Percentiles rank a stretch among this genome's conserved stretches.
Evolutionary conservation across 805 yeast species (phyloP).

Genomic region (Kuraishia cidri): DNA sequence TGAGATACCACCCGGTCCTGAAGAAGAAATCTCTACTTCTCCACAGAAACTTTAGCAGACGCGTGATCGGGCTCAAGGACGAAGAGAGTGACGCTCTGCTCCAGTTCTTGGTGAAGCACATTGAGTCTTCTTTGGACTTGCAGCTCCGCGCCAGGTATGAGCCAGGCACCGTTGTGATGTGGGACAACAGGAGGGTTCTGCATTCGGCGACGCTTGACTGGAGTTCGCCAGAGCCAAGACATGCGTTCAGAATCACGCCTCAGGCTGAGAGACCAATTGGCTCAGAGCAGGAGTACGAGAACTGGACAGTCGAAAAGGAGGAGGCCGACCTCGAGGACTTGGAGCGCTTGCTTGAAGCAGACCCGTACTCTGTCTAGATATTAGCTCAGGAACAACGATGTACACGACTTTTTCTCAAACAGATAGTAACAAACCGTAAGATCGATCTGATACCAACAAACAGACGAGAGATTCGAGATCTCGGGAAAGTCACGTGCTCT

Average conservation of each 20-base stretch:
- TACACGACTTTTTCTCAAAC: too few relatives aligned
- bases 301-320: conserved; percentile 21
- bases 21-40: conserved; percentile 47
- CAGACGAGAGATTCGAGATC: too few relatives aligned
- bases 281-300: conserved; percentile 17
- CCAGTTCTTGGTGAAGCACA: conserved; percentile 43
- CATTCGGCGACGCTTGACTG: conserved; percentile 70
- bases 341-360: conserved; percentile 1
- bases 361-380: too few relatives aligned
- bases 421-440: too few relatives aligned
- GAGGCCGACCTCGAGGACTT: conserved; percentile 3
- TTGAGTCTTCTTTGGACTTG: conserved; percentile 45
- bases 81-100: conserved; percentile 62
- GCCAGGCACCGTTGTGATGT: conserved; percentile 58
- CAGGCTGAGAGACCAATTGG: conserved; percentile 59
- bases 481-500: too few relatives aligned
- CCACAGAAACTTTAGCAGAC: conserved; percentile 55
- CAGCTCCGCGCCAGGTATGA: conserved; percentile 69
- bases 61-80: conserved; percentile 62
- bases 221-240: conserved; percentile 55
- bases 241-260: conserved; percentile 66
- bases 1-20: conserved; percentile 67
- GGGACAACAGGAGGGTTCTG: conserved; percentile 71
- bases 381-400: too few relatives aligned
- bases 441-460: too few relatives aligned